Conservation (phyloP, 805 yeast genomes). For the Spathaspora passalidarum region DNA sequence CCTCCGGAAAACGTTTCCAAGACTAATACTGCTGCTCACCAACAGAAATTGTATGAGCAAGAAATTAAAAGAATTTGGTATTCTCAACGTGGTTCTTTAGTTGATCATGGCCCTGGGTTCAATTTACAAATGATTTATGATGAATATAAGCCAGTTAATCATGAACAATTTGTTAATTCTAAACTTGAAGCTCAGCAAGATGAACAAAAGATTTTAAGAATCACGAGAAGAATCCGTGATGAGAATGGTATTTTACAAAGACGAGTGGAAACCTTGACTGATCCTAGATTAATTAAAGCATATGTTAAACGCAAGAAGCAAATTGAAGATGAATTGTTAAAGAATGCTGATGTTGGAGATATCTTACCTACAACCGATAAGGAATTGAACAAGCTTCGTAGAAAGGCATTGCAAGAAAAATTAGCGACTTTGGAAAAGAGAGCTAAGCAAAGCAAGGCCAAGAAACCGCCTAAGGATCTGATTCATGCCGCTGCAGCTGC, state of each 20-base stretch:
- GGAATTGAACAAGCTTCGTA: constrained; percentile 74
- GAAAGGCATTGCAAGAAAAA: constrained; percentile 76
- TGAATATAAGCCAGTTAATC: constrained; percentile 37
- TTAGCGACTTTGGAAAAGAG: constrained; percentile 79
- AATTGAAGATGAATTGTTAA: constrained; percentile 51
- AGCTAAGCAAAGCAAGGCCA: constrained; percentile 32
- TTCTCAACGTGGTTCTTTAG: constrained; percentile 65
- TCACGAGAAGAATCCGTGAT: constrained; percentile 78
- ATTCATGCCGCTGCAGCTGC: constrained; percentile 41
- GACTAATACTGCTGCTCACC: constrained; percentile 46
- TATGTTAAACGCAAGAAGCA: constrained; percentile 71
- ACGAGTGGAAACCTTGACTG: constrained; percentile 71
- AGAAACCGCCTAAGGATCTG: constrained; percentile 31
- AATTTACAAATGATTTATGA: constrained; percentile 34
- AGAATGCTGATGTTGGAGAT: constrained; percentile 68
- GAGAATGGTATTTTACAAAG: constrained; percentile 84
- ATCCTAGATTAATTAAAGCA: constrained; percentile 83
- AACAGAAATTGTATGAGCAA: constrained; percentile 88
- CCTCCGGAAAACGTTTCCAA: constrained; percentile 37
- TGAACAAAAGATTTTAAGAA: constrained; percentile 35
- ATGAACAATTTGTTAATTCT: constrained; percentile 27
- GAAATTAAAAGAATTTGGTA: constrained; percentile 90
- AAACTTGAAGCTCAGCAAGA: constrained; percentile 23
- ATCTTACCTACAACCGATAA: constrained; percentile 77
- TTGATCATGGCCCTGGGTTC: constrained; percentile 34